Conservation (phyloP, 2,329 filamentous ascomycete genomes). For the Talaromyces sp. region DNA sequence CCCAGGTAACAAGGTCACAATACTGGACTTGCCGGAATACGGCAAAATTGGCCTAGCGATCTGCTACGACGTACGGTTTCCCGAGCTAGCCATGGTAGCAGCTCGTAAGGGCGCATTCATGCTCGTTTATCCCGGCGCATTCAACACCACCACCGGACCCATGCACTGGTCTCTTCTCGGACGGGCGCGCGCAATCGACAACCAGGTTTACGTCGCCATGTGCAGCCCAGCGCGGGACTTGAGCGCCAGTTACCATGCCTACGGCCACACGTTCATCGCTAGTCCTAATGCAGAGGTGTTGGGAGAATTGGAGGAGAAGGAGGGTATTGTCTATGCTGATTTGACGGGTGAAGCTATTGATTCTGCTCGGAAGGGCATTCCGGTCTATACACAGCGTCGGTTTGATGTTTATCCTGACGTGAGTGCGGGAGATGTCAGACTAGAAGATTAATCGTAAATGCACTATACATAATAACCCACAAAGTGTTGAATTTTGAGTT, state of each 20-base stretch:
- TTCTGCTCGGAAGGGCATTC: constrained; percentile 76
- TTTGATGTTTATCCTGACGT: constrained; percentile 97
- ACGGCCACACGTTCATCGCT: constrained; percentile 83
- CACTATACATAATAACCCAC: not conserved
- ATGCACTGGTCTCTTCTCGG: constrained; percentile 87
- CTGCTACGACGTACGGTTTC: constrained; percentile 97
- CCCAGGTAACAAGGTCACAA: constrained; percentile 77
- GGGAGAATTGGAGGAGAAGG: constrained; percentile 71
- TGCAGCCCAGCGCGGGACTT: constrained; percentile 86
- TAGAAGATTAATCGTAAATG: not conserved
- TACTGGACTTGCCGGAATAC: constrained; percentile 84
- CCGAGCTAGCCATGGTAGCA: constrained; percentile 85
- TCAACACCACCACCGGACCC: constrained; percentile 89
- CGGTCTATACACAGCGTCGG: constrained; percentile 75
- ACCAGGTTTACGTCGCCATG: constrained; percentile 88
- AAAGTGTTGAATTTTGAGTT: too few relatives aligned
- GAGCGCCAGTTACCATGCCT: constrained; percentile 77
- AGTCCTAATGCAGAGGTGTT: constrained; percentile 86
- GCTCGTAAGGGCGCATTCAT: constrained; percentile 82
- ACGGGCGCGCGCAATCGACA: constrained; percentile 81
- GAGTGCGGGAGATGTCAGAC: constrained; percentile 51
- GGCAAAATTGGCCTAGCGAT: constrained; percentile 85
- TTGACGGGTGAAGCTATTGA: constrained; percentile 66
- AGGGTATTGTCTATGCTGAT: constrained; percentile 72
- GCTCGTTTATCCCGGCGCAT: constrained; percentile 91